Base-by-base conservation (phyloP, 805 yeast species). In the Blastobotrys robertii region DNA sequence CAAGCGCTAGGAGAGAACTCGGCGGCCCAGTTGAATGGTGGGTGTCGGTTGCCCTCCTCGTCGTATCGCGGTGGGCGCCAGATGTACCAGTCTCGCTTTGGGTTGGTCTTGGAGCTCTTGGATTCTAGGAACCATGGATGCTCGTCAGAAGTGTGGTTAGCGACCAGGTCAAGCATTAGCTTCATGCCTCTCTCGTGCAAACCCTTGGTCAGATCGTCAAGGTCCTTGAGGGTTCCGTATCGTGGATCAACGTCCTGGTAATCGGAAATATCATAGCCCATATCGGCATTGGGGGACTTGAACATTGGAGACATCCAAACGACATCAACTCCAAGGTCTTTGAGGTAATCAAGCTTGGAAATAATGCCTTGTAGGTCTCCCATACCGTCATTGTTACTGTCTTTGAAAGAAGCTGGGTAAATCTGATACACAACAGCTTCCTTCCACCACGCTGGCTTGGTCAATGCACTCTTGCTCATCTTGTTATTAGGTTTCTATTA, bases 181-280 rank as follows among this genome's bases (percentile, higher is more conserved):
- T 64, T 72, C 69, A 76, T 66, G 31, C 72, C 78, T 38, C 77
- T 58, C 31, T 61, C 51, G 54, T 76, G 78, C 29, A 64, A 50
- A 45, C 65, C 74, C 7, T 60, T 58, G 47, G 76, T 68, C 57
- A 76, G 64, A 22, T 55, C 50, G 51, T 71, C 70, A 68, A 72
- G 70, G 51, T 74, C 79, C 44, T 69, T 68, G 57, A 73, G 56
- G n/a, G 77, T 69, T 30, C 81, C 81, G 56, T 72, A 76, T 47
- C 62, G 63, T n/a, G 70, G 69, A 56, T 74, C 67, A 30, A 76
- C 67, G 19, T 58, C 65, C 55, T 72, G 67, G 60, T 76, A 76
- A 58, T 76, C 69, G 15, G 73, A 60, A 50, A 76, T 73, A 51
- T 76, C 81, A 54, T 75, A 76, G 3, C 81, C 81, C 79, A 76